phyloP scores from a whole-genome alignment of 352 stramenopile species.

The Globisporangium canariense region DNA sequence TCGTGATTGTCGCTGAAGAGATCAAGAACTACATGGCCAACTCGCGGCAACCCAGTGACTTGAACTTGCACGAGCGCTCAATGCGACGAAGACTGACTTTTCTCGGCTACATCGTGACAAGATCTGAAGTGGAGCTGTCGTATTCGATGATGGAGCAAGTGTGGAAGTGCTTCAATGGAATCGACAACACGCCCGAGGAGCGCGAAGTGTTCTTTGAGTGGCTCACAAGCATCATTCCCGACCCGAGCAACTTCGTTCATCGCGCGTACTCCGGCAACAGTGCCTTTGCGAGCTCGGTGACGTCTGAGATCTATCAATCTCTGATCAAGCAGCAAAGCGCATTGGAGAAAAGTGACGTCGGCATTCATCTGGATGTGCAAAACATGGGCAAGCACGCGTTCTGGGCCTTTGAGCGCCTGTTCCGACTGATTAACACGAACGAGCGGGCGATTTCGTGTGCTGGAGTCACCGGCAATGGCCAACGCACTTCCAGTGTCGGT shows the following conservation, averaged over 20 bases:
- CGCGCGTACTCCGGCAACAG: conserved; percentile 57
- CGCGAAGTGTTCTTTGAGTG: conserved; percentile 72
- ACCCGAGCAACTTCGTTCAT: conserved; percentile 71
- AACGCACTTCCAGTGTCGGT: conserved; percentile 5
- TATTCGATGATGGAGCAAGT: conserved; percentile 57
- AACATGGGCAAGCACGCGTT: conserved; percentile 55
- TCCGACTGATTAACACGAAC: conserved; percentile 62
- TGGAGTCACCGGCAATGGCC: conserved; percentile 7
- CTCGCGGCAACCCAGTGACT: conserved; percentile 1
- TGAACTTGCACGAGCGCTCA: conserved; percentile 9
- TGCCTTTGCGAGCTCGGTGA: conserved; percentile 49
- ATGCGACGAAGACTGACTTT: conserved; percentile 62
- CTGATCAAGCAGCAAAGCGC: conserved; percentile 29
- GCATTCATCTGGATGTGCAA: conserved; percentile 46
- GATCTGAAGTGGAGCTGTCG: conserved; percentile 65
- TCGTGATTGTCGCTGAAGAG: conserved; percentile 55
- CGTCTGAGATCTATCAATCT: conserved; percentile 46
- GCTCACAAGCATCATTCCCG: conserved; percentile 60
- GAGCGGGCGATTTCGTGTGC: conserved; percentile 35
- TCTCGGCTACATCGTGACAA: conserved; percentile 72
- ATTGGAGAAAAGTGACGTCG: conserved; percentile 9
- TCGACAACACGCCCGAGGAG: conserved; percentile 31
- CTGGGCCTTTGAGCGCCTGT: conserved; percentile 52
- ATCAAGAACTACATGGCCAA: conserved; percentile 39
- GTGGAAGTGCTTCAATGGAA: conserved; percentile 51